A percentile compares a stretch with the other conserved stretches of the same genome.
These are phyloP conservation scores for Pythium rishiriense DNA, from an alignment of 352 stramenopile species.

Conservation along the genomic window DNA sequence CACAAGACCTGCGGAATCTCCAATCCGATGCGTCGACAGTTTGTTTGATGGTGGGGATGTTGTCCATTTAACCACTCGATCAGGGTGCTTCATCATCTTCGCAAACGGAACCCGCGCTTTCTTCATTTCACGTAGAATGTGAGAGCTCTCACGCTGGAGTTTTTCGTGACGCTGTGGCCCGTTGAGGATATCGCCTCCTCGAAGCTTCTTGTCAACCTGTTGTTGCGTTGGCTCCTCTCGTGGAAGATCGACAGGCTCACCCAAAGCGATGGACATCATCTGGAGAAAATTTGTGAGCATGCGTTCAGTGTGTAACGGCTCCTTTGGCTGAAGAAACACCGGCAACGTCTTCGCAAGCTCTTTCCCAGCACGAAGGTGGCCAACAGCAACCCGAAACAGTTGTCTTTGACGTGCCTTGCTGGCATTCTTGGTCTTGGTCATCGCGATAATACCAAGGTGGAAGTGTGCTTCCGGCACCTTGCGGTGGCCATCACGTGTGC, in stretches of 20 bases:
- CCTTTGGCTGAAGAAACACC: conserved; percentile 1
- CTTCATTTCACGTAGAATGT: neutral
- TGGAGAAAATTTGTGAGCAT: conserved; percentile 4
- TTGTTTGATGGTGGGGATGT: conserved; percentile 1
- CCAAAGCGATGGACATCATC: neutral
- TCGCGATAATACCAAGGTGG: conserved; percentile 2
- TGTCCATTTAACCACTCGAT: neutral
- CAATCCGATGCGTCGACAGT: neutral
- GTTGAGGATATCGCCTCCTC: neutral
- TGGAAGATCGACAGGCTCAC: neutral
- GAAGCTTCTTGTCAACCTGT: neutral
- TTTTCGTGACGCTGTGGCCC: neutral
- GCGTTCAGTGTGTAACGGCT: neutral
- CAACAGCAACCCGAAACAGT: neutral
- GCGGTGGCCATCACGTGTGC: conserved; percentile 1
- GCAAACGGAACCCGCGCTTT: neutral
- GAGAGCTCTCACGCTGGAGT: neutral
- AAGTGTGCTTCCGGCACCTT: conserved; percentile 12
- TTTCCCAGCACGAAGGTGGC: neutral
- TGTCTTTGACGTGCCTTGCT: neutral
- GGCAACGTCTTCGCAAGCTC: neutral
- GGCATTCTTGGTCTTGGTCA: neutral
- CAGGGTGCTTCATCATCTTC: neutral
- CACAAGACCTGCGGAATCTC: neutral
- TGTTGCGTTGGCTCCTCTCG: neutral